A percentile compares a stretch with the other conserved stretches of the same genome.
Evolutionary conservation across 345 rosid genomes (phyloP).

Genomic region (Eucalyptus curtisii): DNA sequence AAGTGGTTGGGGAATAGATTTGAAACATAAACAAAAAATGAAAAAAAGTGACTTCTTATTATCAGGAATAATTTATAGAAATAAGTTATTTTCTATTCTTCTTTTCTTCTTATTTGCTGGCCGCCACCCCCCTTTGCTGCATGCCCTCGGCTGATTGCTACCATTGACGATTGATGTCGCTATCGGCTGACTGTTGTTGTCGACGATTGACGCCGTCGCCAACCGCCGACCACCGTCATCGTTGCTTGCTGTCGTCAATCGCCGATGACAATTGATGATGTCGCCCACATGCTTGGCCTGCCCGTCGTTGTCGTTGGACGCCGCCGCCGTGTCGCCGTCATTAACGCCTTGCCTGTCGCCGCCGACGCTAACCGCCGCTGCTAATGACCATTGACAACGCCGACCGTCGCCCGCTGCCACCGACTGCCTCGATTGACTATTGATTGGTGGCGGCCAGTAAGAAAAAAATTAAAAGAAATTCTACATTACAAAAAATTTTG

Average conservation of each 20-base stretch:
- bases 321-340: too few relatives aligned
- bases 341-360: too few relatives aligned
- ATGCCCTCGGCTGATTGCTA: accelerated
- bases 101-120: too few relatives aligned
- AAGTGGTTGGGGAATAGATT: accelerated
- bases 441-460: accelerated
- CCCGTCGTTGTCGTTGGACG: accelerated
- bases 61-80: too few relatives aligned
- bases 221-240: accelerated
- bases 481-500: too few relatives aligned
- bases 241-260: accelerated
- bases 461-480: too few relatives aligned
- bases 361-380: accelerated
- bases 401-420: accelerated
- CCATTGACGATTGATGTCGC: accelerated
- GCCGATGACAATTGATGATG: accelerated
- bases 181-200: accelerated
- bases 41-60: too few relatives aligned
- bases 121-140: accelerated
- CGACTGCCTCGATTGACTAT: accelerated
- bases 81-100: too few relatives aligned
- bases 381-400: accelerated
- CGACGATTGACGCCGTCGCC: accelerated
- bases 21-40: too few relatives aligned
- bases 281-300: accelerated